phyloP scores from a whole-genome alignment of 371 early-diverging fungal species.

The Mucor racemosus region DNA sequence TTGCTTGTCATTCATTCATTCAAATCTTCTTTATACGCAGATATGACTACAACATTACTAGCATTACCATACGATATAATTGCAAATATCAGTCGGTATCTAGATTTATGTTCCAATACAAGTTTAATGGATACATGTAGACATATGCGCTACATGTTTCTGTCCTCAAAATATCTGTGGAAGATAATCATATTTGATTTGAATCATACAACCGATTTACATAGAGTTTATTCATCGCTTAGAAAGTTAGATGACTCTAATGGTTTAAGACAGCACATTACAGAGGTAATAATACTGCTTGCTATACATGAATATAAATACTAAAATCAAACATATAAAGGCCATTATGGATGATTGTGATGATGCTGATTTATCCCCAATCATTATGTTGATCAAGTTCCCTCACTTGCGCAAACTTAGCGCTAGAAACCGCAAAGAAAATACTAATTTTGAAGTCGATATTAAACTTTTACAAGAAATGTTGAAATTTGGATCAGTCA shows the following conservation, averaged over 20 bases:
- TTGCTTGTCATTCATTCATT: neutral
- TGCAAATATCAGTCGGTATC: conserved; percentile 24
- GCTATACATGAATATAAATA: neutral
- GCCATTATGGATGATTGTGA: conserved; percentile 49
- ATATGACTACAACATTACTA: neutral
- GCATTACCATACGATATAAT: conserved; percentile 34
- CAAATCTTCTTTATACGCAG: neutral
- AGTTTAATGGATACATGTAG: conserved; percentile 47
- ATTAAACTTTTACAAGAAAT: conserved; percentile 46
- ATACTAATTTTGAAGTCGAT: conserved; percentile 43
- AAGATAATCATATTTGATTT: conserved; percentile 39
- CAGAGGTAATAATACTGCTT: conserved; percentile 30
- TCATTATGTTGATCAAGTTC: conserved; percentile 55
- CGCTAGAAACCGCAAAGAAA: conserved; percentile 41
- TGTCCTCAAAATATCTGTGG: conserved; percentile 41
- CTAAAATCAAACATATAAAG: conserved; percentile 14
- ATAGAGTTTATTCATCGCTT: conserved; percentile 43
- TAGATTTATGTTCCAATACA: conserved; percentile 44
- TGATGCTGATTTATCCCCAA: conserved; percentile 42
- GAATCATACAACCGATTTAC: conserved; percentile 24
- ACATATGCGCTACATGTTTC: conserved; percentile 34
- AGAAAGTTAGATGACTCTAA: conserved; percentile 47
- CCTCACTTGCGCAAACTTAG: conserved; percentile 37
- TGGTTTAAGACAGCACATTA: conserved; percentile 31
- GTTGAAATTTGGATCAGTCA: conserved; percentile 30